Conservation (phyloP, 257 asterid species). For the Capsicum chinense region DNA sequence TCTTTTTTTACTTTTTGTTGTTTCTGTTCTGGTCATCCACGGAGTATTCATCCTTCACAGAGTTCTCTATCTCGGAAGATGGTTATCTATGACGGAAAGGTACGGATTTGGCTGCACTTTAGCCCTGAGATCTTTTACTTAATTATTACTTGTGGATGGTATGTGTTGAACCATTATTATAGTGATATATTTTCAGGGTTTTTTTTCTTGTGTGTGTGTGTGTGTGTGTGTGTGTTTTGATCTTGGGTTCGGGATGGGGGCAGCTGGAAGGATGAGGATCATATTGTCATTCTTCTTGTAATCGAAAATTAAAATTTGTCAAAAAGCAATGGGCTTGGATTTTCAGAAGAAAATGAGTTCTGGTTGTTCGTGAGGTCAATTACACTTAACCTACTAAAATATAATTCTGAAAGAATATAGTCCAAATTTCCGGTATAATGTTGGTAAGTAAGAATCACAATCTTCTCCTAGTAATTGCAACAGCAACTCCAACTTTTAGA, state of each 20-base stretch:
- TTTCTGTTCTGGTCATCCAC: neutral
- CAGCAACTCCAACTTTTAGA: neutral
- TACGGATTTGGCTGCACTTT: conserved; percentile 27
- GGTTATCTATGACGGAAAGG: conserved; percentile 67
- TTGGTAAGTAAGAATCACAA: neutral
- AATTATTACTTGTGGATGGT: neutral
- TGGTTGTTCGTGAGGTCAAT: neutral
- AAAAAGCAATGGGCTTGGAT: neutral
- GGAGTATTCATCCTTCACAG: conserved; percentile 37
- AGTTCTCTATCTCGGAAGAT: conserved; percentile 37
- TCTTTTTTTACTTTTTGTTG: neutral
- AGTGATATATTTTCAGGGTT: neutral
- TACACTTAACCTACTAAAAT: neutral
- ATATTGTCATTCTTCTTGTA: neutral
- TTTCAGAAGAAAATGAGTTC: neutral
- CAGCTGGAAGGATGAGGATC: neutral
- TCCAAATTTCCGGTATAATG: neutral
- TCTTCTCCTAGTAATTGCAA: conserved; percentile 13
- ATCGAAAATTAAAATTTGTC: neutral
- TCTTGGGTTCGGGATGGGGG: neutral
- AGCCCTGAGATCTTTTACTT: neutral
- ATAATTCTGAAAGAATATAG: neutral
- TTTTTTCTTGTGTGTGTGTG: neutral
- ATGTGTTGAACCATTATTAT: neutral
- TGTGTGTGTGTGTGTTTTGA: neutral